A percentile compares a stretch with the other conserved stretches of the same genome.
Conservation (phyloP, 495 filamentous ascomycete species). For the Aspergillus saccharolyticus region DNA sequence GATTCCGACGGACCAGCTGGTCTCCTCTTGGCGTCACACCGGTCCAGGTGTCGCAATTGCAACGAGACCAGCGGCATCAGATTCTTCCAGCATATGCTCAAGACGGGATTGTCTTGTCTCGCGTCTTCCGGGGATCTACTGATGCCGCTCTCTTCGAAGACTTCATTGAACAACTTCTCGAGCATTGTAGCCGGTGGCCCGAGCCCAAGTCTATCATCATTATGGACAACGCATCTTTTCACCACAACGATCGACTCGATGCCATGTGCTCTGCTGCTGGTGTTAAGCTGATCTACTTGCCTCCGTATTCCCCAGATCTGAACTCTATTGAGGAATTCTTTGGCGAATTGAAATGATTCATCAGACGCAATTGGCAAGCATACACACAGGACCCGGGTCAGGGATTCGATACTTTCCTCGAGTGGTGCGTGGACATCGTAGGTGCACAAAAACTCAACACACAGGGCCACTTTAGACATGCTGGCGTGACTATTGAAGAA, state of each 20-base stretch:
- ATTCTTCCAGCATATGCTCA: too few relatives aligned
- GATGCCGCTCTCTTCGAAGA: slow-evolving; percentile 35
- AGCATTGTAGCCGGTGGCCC: slow-evolving; percentile 32
- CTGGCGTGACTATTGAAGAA: too few relatives aligned
- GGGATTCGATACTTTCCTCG: slow-evolving; percentile 29
- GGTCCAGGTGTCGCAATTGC: neutral
- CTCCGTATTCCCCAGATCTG: slow-evolving; percentile 24
- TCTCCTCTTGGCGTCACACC: neutral
- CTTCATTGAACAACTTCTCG: slow-evolving; percentile 39
- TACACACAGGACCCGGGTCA: slow-evolving; percentile 33
- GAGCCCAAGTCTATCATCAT: slow-evolving; percentile 39
- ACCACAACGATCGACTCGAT: slow-evolving; percentile 30
- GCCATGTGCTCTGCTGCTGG: slow-evolving; percentile 31
- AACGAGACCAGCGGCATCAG: too few relatives aligned
- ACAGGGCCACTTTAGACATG: too few relatives aligned
- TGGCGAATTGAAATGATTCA: slow-evolving; percentile 23
- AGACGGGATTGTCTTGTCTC: too few relatives aligned
- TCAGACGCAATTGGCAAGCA: slow-evolving; percentile 15
- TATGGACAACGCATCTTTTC: slow-evolving; percentile 44
- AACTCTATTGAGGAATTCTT: slow-evolving; percentile 32
- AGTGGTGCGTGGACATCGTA: neutral
- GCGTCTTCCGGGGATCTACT: too few relatives aligned
- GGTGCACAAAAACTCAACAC: too few relatives aligned
- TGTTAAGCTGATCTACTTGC: slow-evolving; percentile 32
- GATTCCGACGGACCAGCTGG: slow-evolving; percentile 2